Evolutionary conservation across 1,139 yeast species (phyloP).

Genomic region (Candida sojae): DNA sequence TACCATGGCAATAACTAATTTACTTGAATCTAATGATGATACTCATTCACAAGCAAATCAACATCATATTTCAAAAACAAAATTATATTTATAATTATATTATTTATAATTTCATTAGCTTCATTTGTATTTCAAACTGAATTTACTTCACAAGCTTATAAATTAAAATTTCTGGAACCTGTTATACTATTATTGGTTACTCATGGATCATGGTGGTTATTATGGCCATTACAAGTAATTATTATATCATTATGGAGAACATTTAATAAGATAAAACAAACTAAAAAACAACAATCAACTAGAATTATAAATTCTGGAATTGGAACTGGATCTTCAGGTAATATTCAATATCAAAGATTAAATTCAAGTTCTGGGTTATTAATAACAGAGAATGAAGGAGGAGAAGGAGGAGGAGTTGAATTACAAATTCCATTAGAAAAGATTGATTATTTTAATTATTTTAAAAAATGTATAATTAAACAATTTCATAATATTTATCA

Average conservation of each 20-base stretch:
- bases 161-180: conserved; percentile 66
- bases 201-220: conserved; percentile 76
- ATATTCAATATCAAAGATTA: conserved; percentile 29
- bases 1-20: conserved; percentile 19
- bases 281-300: background rate
- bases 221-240: conserved; percentile 76
- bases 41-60: conserved; percentile 11
- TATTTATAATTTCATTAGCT: conserved; percentile 61
- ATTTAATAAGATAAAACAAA: conserved; percentile 22
- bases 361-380: conserved; percentile 31
- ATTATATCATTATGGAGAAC: conserved; percentile 48
- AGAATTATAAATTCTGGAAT: conserved; percentile 1
- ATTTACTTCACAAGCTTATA: conserved; percentile 71
- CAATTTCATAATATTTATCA: conserved; percentile 54
- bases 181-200: conserved; percentile 66
- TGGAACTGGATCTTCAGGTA: conserved; percentile 2
- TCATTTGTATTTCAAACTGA: conserved; percentile 82
- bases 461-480: conserved; percentile 43
- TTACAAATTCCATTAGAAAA: conserved; percentile 16
- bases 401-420: background rate
- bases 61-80: conserved; percentile 27
- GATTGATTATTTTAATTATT: conserved; percentile 29
- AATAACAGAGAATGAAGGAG: conserved; percentile 20
- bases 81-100: conserved; percentile 52
- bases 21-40: conserved; percentile 14